Conservation (phyloP, 139 green algal genomes). For the Edaphochlamys debaryana region DNA sequence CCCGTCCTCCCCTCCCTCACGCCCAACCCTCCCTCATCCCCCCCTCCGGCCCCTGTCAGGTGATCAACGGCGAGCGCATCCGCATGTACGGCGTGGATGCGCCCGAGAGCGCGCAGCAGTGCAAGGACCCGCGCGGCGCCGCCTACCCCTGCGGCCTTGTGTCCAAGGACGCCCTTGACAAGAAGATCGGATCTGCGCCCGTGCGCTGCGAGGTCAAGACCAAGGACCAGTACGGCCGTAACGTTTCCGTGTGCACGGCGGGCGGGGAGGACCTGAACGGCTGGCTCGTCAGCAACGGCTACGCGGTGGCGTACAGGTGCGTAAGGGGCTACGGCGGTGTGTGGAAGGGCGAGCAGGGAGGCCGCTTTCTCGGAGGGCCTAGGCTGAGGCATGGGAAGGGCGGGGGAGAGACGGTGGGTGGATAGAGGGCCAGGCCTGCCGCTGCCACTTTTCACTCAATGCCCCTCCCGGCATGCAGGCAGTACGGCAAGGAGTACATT, state of each 20-base stretch:
- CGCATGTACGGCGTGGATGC: conserved; percentile 84
- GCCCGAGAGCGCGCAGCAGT: conserved; percentile 82
- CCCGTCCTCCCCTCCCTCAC: background rate
- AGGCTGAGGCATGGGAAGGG: no score
- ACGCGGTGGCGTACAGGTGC: conserved; percentile 84
- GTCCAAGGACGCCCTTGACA: conserved; percentile 58
- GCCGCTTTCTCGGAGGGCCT: no score
- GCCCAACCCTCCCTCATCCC: no score
- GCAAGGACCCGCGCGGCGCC: conserved; percentile 43
- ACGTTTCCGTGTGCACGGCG: conserved; percentile 70
- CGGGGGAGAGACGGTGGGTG: no score
- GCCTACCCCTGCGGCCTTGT: conserved; percentile 53
- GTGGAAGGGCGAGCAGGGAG: no score
- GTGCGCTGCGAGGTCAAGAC: conserved; percentile 70
- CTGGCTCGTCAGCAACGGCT: conserved; percentile 79
- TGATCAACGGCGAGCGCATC: conserved; percentile 54
- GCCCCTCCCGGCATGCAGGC: conserved; percentile 59
- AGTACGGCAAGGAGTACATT: conserved; percentile 82
- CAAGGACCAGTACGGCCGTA: conserved; percentile 79
- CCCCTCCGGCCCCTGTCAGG: background rate
- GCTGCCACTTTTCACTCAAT: no score
- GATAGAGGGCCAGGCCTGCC: no score
- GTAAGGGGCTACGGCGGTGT: background rate
- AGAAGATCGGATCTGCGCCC: conserved; percentile 56
- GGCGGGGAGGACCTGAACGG: conserved; percentile 67